Base-by-base conservation (phyloP, 441 rosid species). In the Populus tomentosa region DNA sequence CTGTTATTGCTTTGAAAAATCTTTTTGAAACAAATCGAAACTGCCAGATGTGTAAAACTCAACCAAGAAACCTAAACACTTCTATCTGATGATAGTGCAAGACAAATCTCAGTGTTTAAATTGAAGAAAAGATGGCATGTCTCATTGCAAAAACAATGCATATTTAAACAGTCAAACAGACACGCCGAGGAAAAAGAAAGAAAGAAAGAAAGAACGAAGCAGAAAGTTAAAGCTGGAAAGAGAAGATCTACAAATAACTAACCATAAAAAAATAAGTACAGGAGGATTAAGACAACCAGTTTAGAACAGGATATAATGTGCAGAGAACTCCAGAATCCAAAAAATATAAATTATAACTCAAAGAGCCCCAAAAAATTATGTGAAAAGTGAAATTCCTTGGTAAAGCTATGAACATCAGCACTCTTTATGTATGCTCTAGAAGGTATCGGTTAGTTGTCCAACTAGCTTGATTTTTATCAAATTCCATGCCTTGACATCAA, bases 11-110 rank as follows among this genome's bases (percentile, higher is more conserved):
- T 53, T n/a, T 14, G 30, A 36, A 6, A 28, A 73, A 35, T 14
- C 7, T 6, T 28, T n/a, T 53, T 35, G 50, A 21, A 72, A 77
- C 38, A 72, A 78, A 66, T 23, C 50, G 66, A 63, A 69, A 79
- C 59, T 42, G 50, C 78, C 71, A 69, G 61, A 32, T 18, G n/a
- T 46, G 10, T 74, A 7, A 30, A 69, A 46, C 64, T 46, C 7
- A 56, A 67, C 16, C 65, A 56, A 14, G 38, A 56, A 35, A 3
- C 24, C 59, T 72, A n/a, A 73, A 53, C 72, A 78, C 32, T 10
- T 61, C 32, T 36, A 68, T 68, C 66, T 63, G 16, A 61, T n/a
- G 24, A 20, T 8, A 7, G 30, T 14, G 18, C 42, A 21, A 79
- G 4, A 35, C 9, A 70, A 62, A 63, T 63, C 35, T 33, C 11